These are phyloP conservation scores for Fusarium brevicatenulatum DNA, from an alignment of 2,329 filamentous ascomycete species.

Conservation along the genomic window DNA sequence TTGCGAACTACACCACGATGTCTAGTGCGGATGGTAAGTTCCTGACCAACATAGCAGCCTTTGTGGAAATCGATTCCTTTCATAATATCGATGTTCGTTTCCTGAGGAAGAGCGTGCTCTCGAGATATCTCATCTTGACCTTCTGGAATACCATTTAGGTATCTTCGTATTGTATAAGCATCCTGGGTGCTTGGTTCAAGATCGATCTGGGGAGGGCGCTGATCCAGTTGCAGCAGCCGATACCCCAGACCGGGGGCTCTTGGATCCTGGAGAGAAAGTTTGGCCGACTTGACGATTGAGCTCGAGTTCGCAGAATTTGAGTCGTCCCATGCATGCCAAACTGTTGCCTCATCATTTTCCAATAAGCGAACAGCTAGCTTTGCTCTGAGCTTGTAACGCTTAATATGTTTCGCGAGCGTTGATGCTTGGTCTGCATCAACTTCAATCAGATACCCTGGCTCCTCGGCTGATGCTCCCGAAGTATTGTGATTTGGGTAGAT, in stretches of 20 bases:
- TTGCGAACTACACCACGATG: constrained; percentile 95
- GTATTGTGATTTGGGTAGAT: constrained; percentile 72
- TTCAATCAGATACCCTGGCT: constrained; percentile 74
- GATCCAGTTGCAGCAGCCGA: constrained; percentile 54
- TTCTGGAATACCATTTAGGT: constrained; percentile 84
- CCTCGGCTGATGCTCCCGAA: constrained; percentile 39
- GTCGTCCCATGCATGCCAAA: constrained; percentile 82
- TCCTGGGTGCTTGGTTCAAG: constrained; percentile 61
- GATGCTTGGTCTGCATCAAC: constrained; percentile 76
- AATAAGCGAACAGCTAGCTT: constrained; percentile 78
- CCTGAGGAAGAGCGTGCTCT: constrained; percentile 81
- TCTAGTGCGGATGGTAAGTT: constrained; percentile 93
- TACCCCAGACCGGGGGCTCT: constrained; percentile 67
- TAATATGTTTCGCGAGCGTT: constrained; percentile 75
- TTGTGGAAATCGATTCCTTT: constrained; percentile 91
- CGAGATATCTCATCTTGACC: constrained; percentile 80
- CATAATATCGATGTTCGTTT: constrained; percentile 89
- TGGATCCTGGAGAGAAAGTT: constrained; percentile 59
- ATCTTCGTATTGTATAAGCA: constrained; percentile 79
- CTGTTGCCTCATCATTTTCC: constrained; percentile 69
- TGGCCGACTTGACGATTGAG: constrained; percentile 30
- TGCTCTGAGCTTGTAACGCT: constrained; percentile 84
- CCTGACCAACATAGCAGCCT: constrained; percentile 96
- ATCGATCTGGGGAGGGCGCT: constrained; percentile 51
- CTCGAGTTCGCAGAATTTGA: constrained; percentile 41